Conservation (phyloP, 2,329 filamentous ascomycete species). For the Neonectria ditissima region DNA sequence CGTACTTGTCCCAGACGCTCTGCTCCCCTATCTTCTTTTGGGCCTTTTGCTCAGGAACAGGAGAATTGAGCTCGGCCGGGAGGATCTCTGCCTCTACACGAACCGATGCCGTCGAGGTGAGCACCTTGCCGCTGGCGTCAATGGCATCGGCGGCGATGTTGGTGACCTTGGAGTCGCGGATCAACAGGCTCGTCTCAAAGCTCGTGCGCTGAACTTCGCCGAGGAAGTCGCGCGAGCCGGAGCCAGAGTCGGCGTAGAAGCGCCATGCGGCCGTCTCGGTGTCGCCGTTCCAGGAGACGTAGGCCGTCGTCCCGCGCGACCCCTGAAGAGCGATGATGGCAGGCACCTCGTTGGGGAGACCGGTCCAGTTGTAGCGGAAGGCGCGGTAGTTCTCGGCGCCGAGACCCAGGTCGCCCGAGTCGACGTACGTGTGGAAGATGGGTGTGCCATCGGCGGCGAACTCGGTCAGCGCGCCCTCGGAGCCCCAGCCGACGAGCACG, state of each 20-base stretch:
- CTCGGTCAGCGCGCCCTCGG: slow-evolving; percentile 61
- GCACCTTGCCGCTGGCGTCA: slow-evolving; percentile 34
- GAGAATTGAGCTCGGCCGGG: slow-evolving; percentile 17
- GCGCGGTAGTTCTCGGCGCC: slow-evolving; percentile 65
- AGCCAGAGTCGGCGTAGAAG: slow-evolving; percentile 57
- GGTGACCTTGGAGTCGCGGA: slow-evolving; percentile 23
- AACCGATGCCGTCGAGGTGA: slow-evolving; percentile 38
- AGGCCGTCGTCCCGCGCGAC: slow-evolving; percentile 46
- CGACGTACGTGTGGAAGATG: slow-evolving; percentile 66
- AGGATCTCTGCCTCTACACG: slow-evolving; percentile 39
- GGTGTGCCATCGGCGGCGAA: slow-evolving; percentile 58
- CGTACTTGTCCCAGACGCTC: slow-evolving; percentile 18
- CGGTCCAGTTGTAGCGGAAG: slow-evolving; percentile 66
- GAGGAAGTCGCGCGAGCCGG: slow-evolving; percentile 51
- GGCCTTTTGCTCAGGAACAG: background rate
- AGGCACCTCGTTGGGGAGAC: slow-evolving; percentile 50
- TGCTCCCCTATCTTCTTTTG: slow-evolving; percentile 17
- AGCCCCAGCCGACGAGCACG: slow-evolving; percentile 69
- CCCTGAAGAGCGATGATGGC: slow-evolving; percentile 41
- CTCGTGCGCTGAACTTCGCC: slow-evolving; percentile 54
- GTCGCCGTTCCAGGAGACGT: slow-evolving; percentile 67
- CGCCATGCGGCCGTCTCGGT: slow-evolving; percentile 61
- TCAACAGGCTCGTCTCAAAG: slow-evolving; percentile 57
- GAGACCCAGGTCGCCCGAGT: slow-evolving; percentile 47
- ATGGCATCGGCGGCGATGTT: slow-evolving; percentile 44